Percentiles rank a stretch among this genome's conserved stretches.
phyloP scores from a whole-genome alignment of 441 rosid genomes.

The Metrosideros polymorpha region DNA sequence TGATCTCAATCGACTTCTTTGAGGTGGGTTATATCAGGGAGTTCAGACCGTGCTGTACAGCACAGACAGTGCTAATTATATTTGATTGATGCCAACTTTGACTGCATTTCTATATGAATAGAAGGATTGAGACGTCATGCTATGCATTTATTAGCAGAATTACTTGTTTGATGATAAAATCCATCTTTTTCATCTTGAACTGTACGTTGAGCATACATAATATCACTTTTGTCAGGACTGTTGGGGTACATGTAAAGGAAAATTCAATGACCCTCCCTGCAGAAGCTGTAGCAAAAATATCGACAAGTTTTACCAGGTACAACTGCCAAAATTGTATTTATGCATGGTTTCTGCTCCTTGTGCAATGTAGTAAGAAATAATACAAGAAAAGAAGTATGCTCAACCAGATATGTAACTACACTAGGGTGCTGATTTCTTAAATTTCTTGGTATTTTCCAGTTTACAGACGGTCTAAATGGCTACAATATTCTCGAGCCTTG shows the following conservation, averaged over 20 bases:
- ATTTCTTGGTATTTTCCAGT: background rate
- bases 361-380: background rate
- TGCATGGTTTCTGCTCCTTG: background rate
- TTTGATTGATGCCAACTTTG: background rate
- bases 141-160: background rate
- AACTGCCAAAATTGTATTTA: background rate
- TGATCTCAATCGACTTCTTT: background rate
- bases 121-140: background rate
- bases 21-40: background rate
- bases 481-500: constrained; percentile 3
- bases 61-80: too few relatives aligned
- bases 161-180: background rate
- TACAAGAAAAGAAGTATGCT: background rate
- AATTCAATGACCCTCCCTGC: background rate
- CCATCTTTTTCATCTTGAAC: background rate
- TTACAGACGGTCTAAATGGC: background rate
- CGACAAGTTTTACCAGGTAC: background rate
- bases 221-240: background rate
- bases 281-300: background rate
- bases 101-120: background rate
- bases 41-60: background rate
- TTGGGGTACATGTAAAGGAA: background rate
- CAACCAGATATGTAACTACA: background rate
- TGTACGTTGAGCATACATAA: background rate
- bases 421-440: background rate